These are phyloP conservation scores for Croton setiger DNA, from an alignment of 441 rosid species.

Conservation along the genomic window DNA sequence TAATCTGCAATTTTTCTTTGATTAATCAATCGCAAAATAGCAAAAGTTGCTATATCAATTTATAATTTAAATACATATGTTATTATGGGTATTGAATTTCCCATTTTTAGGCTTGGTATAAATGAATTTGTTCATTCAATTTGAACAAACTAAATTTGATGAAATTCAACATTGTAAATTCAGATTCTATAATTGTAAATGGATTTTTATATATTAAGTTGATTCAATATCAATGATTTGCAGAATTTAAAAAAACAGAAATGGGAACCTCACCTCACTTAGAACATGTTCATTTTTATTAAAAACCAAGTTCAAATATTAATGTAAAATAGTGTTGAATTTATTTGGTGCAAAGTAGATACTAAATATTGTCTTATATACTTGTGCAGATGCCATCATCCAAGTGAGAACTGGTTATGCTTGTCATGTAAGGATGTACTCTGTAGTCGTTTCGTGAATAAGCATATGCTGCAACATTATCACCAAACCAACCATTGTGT, in stretches of 20 bases:
- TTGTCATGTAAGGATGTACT: conserved; percentile 79
- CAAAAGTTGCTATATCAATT: background rate
- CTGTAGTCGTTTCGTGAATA: conserved; percentile 87
- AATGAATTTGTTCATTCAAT: too few species aligned
- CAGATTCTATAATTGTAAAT: too few species aligned
- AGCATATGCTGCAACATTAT: conserved; percentile 78
- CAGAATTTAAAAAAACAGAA: background rate
- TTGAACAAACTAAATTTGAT: too few species aligned
- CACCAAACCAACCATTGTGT: conserved; percentile 52
- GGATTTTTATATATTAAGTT: too few species aligned
- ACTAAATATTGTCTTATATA: background rate
- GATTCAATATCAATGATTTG: background rate
- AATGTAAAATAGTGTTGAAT: background rate
- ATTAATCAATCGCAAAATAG: too few species aligned
- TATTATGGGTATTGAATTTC: too few species aligned
- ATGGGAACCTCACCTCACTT: too few species aligned
- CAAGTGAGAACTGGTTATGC: conserved; percentile 85
- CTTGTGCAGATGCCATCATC: conserved; percentile 62
- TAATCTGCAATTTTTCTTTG: too few species aligned
- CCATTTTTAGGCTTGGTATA: too few species aligned
- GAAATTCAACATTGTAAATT: too few species aligned
- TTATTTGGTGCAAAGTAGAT: background rate
- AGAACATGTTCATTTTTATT: too few species aligned
- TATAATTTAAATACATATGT: too few species aligned
- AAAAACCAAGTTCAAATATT: background rate